phyloP scores from a whole-genome alignment of 306 rosid species.

The barrel medic (Medicago truncatula) region DNA sequence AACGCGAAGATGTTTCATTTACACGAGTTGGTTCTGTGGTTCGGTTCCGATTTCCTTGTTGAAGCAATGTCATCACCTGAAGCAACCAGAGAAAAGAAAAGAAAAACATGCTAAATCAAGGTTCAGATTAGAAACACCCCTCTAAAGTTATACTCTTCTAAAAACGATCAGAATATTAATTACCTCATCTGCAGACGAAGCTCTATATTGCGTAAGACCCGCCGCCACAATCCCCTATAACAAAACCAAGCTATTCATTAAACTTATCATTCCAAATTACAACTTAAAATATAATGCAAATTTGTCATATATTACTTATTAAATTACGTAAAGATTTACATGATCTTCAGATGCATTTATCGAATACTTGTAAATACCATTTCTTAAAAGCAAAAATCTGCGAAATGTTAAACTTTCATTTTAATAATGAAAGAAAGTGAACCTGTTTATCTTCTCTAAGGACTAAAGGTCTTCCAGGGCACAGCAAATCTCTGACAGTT shows the following conservation, averaged over 20 bases:
- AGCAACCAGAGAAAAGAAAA: conserved; percentile 39
- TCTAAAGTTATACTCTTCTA: conserved; percentile 1
- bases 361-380: neutral
- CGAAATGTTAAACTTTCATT: neutral
- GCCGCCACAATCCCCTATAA: conserved; percentile 91
- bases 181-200: conserved; percentile 97
- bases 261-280: conserved; percentile 22
- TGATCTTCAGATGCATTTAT: neutral
- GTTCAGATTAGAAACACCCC: conserved; percentile 24
- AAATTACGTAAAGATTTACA: neutral
- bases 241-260: conserved; percentile 32
- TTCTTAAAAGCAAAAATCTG: neutral
- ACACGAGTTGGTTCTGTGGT: conserved; percentile 97
- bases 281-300: conserved; percentile 21
- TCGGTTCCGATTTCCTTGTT: conserved; percentile 89
- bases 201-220: conserved; percentile 93
- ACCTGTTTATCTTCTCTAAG: conserved; percentile 99
- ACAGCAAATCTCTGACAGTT: conserved; percentile 86
- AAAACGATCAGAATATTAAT: conserved; percentile 46
- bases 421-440: neutral
- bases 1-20: conserved; percentile 95
- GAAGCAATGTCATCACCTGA: conserved; percentile 97
- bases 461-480: conserved; percentile 94
- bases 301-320: conserved; percentile 28
- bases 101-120: conserved; percentile 3